Base-by-base conservation (phyloP, 805 yeast species). In the Zygoascus bituminiphila region DNA sequence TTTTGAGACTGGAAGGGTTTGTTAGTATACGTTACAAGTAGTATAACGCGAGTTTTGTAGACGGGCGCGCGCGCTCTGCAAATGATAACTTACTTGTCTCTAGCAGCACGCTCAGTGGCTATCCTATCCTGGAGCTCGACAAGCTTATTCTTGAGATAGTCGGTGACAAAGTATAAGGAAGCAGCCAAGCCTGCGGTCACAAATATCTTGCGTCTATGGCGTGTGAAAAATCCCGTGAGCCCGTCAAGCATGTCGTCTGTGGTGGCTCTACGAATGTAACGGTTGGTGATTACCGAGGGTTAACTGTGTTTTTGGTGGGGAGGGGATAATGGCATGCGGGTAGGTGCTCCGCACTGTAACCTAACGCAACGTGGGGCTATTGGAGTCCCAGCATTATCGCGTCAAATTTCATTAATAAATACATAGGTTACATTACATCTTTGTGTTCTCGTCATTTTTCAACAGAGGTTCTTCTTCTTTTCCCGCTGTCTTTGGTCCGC, bases 101-200 rank as follows among this genome's bases (percentile, higher is more conserved):
- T 71, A 20, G 84, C 76, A 46, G 77, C 74, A 40, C 77, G 74
- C 63, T 81, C 84, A 54, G 78, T 77, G 42, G 74, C 68, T 36
- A 80, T 57, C 42, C 72, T 68, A 46, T 73, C 68, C 56, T 79
- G 83, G 40, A 75, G 66, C 56, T 76, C 78, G 12, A 62, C 54
- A 38, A 79, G 61, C 59, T 76, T 75, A 47, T 62, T 57, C 47
- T 69, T 67, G 17, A 78, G 64, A 54, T 69, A 75, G 20, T 69
- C 67, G 10, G 72, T 55, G 4, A 71, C 59, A 44, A 77, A 60
- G 53, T 75, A 78, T 1, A 75, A 62, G 0, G 69, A 57, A 2
- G 81, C 72, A 10, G 71, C 58, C 8, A 73, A 52, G 26, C 80
- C 77, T 1, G 74, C 62, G 2, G 76, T 63, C 15, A 72, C 61